Conservation (phyloP, 2,329 filamentous ascomycete genomes). For the Curvularia verruculosa region DNA sequence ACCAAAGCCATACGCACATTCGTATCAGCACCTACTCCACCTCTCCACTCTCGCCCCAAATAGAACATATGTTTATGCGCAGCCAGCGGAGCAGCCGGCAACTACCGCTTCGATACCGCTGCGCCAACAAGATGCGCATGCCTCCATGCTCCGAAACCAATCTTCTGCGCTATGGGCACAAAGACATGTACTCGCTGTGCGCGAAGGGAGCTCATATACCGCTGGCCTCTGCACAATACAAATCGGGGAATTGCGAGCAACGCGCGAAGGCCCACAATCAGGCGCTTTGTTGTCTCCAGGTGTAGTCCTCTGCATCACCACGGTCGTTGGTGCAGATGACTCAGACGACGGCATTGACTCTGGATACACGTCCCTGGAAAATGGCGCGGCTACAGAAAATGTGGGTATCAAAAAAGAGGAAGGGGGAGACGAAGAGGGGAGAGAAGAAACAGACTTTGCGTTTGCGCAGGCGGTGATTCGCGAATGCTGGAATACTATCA, state of each 20-base stretch:
- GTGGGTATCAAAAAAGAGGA: not conserved
- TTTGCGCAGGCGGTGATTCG: slow-evolving; percentile 34
- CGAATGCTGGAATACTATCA: slow-evolving; percentile 34
- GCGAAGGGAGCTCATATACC: slow-evolving; percentile 29
- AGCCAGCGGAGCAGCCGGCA: slow-evolving; percentile 21
- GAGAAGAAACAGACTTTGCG: slow-evolving; percentile 29
- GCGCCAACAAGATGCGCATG: slow-evolving; percentile 31
- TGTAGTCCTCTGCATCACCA: slow-evolving; percentile 39
- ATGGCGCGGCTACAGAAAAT: slow-evolving; percentile 1
- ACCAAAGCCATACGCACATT: slow-evolving; percentile 25
- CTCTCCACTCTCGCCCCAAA: slow-evolving; percentile 28
- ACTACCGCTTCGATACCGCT: slow-evolving; percentile 33
- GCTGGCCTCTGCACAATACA: slow-evolving; percentile 35
- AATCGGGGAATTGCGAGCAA: slow-evolving; percentile 36
- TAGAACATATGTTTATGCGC: slow-evolving; percentile 34
- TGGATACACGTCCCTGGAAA: not conserved
- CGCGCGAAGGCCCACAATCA: slow-evolving; percentile 27
- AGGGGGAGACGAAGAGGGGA: not conserved
- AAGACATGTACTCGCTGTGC: slow-evolving; percentile 31
- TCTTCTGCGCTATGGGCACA: slow-evolving; percentile 37
- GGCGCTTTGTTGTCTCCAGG: slow-evolving; percentile 30
- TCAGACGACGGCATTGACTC: slow-evolving; percentile 9
- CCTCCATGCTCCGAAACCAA: slow-evolving; percentile 26
- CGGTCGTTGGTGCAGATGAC: slow-evolving; percentile 15
- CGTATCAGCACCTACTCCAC: slow-evolving; percentile 41